Evolutionary conservation across 176 grass and related monocot genomes (phyloP), one percentile per base, ranked within the genome.

Genomic region (Zoysia japonica): DNA sequence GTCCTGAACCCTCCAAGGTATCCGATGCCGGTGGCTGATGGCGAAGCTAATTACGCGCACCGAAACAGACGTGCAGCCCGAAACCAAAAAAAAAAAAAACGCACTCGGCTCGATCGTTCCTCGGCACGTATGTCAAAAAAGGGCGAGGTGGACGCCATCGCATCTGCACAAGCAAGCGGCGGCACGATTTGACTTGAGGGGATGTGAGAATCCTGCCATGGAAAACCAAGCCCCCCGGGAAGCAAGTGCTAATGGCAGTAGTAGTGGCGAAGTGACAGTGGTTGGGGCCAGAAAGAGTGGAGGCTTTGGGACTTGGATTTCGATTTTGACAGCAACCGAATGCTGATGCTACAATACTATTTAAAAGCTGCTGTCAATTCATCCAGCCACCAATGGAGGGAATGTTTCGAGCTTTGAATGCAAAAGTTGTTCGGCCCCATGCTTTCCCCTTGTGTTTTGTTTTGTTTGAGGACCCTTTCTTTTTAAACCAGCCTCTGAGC

Each of bases 1-100:
- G 54, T 76, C 71, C 77, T 65, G 66, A 48, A 78, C 63, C 77
- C 47, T 85, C 81, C 76, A 89, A 89, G 74, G 88, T 86, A 86
- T 78, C 74, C 11, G 52, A 86, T 85, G 51, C 78, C 9, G 14
- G 39, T 6, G 37, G 78, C 50, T 78, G 87, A 89, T 62, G 40
- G 61, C 20, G 78, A 82, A 82, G 20, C 68, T 0, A 14, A 19
- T 51, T 77, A 67, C 72, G 72, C 87, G 72, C 82, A 85, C 82
- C 52, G 52, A 46, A 41, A 51, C 48, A 45, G 61, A 16, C 15
- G 48, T 35, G 28, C 65, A 62, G 61, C 41, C 70, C 49, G 42
- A 4, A 67, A 2, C 14, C 5, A 55, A 80, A 28, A 28, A 28
- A 80, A 28, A 28, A 28, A 11, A 40, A 35, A 59, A 39, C 20